phyloP scores from a whole-genome alignment of 2,329 filamentous ascomycete species.

The Alternaria panax region DNA sequence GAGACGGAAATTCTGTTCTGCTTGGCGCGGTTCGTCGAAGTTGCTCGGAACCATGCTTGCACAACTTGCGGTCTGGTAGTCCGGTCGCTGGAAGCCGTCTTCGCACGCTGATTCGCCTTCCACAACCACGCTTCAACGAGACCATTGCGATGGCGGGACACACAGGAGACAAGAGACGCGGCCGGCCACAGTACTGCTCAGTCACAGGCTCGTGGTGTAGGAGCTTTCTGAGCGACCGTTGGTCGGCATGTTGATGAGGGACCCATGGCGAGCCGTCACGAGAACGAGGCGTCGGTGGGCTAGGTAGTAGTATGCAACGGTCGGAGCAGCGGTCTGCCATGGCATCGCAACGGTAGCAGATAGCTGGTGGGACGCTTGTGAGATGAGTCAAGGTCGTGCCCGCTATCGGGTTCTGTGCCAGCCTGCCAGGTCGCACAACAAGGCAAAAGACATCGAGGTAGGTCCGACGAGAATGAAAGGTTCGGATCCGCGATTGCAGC shows the following conservation, averaged over 20 bases:
- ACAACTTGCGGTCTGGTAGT: constrained; percentile 33
- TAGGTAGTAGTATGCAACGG: constrained; percentile 25
- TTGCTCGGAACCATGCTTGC: constrained; percentile 35
- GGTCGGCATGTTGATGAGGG: constrained; percentile 38
- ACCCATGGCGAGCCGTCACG: constrained; percentile 22
- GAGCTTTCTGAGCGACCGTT: constrained; percentile 34
- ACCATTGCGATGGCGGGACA: constrained; percentile 34
- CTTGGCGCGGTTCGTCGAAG: constrained; percentile 32
- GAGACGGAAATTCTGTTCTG: constrained; percentile 13
- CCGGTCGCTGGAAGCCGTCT: constrained; percentile 30
- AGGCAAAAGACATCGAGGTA: constrained; percentile 13
- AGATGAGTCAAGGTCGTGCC: constrained; percentile 26
- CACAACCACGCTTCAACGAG: constrained; percentile 25
- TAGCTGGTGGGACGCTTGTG: constrained; percentile 14
- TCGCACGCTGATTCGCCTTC: constrained; percentile 42
- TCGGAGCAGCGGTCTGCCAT: constrained; percentile 39
- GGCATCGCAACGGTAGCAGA: constrained; percentile 10
- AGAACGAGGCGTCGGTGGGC: constrained; percentile 18
- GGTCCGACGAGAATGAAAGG: constrained; percentile 10
- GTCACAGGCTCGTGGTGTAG: constrained; percentile 47
- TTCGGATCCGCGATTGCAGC: constrained; percentile 1
- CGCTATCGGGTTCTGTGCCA: not conserved
- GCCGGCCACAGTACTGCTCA: constrained; percentile 37
- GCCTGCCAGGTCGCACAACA: constrained; percentile 16
- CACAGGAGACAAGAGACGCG: constrained; percentile 31